Evolutionary conservation across 2,329 filamentous ascomycete genomes (phyloP).

Genomic region (Lachnellula subtilissima): DNA sequence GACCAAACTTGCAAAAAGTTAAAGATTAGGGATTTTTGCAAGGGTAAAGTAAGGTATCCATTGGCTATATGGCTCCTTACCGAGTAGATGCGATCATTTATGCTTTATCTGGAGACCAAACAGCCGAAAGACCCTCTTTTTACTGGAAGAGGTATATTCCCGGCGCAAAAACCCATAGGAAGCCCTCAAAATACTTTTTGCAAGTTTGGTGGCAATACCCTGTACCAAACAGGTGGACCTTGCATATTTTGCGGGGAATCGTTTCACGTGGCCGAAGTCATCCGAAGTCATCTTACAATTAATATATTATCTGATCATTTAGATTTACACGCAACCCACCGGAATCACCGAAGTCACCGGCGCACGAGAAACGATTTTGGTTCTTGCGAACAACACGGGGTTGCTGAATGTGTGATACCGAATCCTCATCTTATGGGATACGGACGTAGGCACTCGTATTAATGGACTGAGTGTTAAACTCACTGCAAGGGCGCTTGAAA

Average conservation of each 20-base stretch:
- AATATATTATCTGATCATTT: not conserved
- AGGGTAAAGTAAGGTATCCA: too few relatives aligned
- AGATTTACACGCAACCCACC: not conserved
- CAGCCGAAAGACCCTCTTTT: not conserved
- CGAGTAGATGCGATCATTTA: not conserved
- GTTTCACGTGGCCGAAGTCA: not conserved
- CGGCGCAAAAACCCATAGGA: not conserved
- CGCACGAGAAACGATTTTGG: not conserved
- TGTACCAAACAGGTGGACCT: not conserved
- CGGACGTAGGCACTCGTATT: too few relatives aligned
- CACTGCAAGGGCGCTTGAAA: not conserved
- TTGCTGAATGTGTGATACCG: not conserved
- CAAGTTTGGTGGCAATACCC: not conserved
- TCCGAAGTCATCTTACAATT: not conserved
- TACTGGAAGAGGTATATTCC: not conserved
- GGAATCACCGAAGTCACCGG: not conserved
- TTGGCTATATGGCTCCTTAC: too few relatives aligned
- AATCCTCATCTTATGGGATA: not conserved
- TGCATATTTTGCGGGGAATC: not conserved
- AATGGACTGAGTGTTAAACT: not conserved
- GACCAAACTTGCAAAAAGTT: too few relatives aligned
- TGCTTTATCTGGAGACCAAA: not conserved
- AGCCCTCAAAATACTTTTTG: not conserved
- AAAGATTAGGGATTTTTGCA: too few relatives aligned
- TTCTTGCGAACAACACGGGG: not conserved